phyloP scores from a whole-genome alignment of 1,284 basidiomycete genomes.

The Cutaneotrichosporon sp. region DNA sequence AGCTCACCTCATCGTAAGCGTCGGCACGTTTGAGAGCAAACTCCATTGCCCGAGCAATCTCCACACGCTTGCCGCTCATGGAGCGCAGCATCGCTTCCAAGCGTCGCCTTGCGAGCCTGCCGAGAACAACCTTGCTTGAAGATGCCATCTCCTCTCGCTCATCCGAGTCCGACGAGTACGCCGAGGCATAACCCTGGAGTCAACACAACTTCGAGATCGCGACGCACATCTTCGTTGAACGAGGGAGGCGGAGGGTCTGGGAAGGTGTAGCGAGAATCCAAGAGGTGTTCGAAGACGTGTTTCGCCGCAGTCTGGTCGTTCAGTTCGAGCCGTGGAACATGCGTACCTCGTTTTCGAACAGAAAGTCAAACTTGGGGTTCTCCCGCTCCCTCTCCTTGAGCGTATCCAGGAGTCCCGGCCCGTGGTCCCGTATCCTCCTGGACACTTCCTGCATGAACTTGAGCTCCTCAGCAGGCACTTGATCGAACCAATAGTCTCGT shows the following conservation, averaged over 20 bases:
- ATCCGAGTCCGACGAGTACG: constrained; percentile 92
- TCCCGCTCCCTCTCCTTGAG: constrained; percentile 73
- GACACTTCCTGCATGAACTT: constrained; percentile 83
- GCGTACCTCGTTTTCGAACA: constrained; percentile 65
- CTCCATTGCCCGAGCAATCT: constrained; percentile 91
- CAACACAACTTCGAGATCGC: neutral
- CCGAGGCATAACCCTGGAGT: constrained; percentile 77
- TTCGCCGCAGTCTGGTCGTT: constrained; percentile 48
- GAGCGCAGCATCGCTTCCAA: constrained; percentile 88
- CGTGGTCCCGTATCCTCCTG: constrained; percentile 77
- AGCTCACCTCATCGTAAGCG: constrained; percentile 79
- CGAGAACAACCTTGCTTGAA: constrained; percentile 68
- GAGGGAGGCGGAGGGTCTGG: constrained; percentile 60
- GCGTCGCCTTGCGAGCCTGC: constrained; percentile 71
- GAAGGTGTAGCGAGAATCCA: constrained; percentile 64
- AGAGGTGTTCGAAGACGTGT: constrained; percentile 73
- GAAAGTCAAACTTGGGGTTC: constrained; percentile 80
- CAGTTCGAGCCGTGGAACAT: neutral
- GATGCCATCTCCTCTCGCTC: constrained; percentile 89
- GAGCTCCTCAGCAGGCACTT: constrained; percentile 73
- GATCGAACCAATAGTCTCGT: constrained; percentile 37
- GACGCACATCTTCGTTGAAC: constrained; percentile 80
- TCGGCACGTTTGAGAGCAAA: constrained; percentile 95
- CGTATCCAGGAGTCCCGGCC: constrained; percentile 70
- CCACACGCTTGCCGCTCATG: constrained; percentile 80